A percentile compares a stretch with the other conserved stretches of the same genome.
Evolutionary conservation across 2,329 filamentous ascomycete genomes (phyloP).

Genomic region (Lomentospora prolificans): DNA sequence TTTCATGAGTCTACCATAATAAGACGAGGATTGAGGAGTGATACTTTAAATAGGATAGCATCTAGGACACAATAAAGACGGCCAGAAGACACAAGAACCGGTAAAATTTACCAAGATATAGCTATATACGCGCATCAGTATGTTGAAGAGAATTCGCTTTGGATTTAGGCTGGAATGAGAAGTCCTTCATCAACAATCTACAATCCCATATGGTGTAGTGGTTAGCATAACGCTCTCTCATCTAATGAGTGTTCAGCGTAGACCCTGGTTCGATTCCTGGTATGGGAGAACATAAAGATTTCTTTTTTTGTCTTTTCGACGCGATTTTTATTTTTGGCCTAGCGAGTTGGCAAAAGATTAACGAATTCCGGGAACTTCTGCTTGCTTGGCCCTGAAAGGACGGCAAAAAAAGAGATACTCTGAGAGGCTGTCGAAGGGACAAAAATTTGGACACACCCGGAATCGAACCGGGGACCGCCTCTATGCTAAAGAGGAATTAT

Average conservation of each 20-base stretch:
- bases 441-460: background rate
- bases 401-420: no score
- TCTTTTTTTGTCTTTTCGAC: background rate
- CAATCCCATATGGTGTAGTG: background rate
- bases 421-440: background rate
- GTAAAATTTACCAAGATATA: no score
- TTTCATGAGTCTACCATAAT: conserved; percentile 6
- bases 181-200: background rate
- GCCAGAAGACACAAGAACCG: no score
- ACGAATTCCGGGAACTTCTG: no score
- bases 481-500: conserved; percentile 4
- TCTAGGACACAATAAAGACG: no score
- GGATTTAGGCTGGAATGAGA: background rate
- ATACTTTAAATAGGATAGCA: no score
- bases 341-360: no score
- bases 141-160: background rate
- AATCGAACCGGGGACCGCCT: conserved; percentile 1
- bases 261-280: background rate
- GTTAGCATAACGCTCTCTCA: background rate
- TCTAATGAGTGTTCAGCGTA: background rate
- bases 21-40: background rate
- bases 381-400: background rate
- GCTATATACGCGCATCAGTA: no score
- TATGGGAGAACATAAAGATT: background rate
- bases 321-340: background rate